Conservation (phyloP, 768 basidiomycete species). For the Lanmaoa pseudosensibilis region DNA sequence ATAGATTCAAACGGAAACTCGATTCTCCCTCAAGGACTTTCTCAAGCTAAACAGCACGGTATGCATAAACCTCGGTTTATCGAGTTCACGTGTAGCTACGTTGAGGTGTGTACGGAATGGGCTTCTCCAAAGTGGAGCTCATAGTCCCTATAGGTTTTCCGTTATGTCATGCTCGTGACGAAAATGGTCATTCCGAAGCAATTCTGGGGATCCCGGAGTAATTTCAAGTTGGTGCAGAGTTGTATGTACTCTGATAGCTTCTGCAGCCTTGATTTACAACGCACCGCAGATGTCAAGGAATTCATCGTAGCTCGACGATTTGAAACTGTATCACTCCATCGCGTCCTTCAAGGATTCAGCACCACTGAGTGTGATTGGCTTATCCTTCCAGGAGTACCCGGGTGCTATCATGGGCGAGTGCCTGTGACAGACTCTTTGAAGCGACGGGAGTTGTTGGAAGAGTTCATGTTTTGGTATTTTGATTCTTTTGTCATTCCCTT, state of each 20-base stretch:
- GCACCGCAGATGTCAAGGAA: conserved; percentile 59
- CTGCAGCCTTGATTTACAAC: background rate
- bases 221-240: conserved; percentile 56
- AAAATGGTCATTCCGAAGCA: conserved; percentile 67
- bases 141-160: conserved; percentile 54
- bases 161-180: conserved; percentile 63
- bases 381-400: conserved; percentile 40
- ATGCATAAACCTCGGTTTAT: conserved; percentile 71
- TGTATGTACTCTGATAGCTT: conserved; percentile 41
- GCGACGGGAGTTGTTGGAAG: conserved; percentile 76
- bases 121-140: background rate
- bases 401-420: conserved; percentile 47
- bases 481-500: conserved; percentile 80
- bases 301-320: conserved; percentile 77
- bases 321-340: conserved; percentile 77
- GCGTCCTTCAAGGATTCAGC: conserved; percentile 72
- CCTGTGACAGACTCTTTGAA: conserved; percentile 70
- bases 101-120: conserved; percentile 49
- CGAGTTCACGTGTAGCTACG: conserved; percentile 67
- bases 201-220: conserved; percentile 76
- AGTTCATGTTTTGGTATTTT: conserved; percentile 94
- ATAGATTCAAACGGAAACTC: conserved; percentile 53
- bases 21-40: conserved; percentile 44
- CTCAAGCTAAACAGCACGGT: conserved; percentile 46
- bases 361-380: conserved; percentile 82